A percentile compares a stretch with the other conserved stretches of the same genome.
phyloP scores from a whole-genome alignment of 148 eudicot genomes.

The Arbutus unedo region DNA sequence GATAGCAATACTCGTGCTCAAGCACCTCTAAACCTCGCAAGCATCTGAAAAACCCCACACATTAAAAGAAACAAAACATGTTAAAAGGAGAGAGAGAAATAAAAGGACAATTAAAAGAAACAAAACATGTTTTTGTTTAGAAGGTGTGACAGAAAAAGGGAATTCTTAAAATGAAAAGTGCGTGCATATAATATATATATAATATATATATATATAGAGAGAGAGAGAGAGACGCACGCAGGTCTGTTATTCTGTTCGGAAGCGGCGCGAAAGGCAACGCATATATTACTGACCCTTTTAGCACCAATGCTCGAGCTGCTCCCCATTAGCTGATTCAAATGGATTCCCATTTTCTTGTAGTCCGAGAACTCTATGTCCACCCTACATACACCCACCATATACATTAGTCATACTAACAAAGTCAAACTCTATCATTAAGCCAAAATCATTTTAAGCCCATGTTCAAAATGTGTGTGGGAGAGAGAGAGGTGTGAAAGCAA shows the following conservation, averaged over 20 bases:
- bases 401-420: neutral
- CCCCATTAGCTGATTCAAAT: constrained; percentile 89
- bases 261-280: constrained; percentile 85
- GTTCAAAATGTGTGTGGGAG: too few species aligned
- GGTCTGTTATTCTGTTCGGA: constrained; percentile 71
- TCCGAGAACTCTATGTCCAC: constrained; percentile 70
- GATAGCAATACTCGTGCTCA: constrained; percentile 87
- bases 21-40: constrained; percentile 71
- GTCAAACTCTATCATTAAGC: neutral
- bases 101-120: neutral
- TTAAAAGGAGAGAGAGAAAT: constrained; percentile 3
- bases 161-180: neutral
- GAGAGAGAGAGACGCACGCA: constrained; percentile 40
- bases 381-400: constrained; percentile 17
- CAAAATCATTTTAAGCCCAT: too few species aligned
- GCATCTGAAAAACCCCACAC: constrained; percentile 42
- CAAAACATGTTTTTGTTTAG: neutral
- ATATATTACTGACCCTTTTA: constrained; percentile 69
- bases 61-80: neutral
- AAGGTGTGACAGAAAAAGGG: neutral
- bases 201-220: neutral
- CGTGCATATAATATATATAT: neutral
- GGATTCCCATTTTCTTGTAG: constrained; percentile 79
- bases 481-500: too few species aligned
- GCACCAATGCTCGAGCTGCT: constrained; percentile 99